A percentile compares a stretch with the other conserved stretches of the same genome.
phyloP scores from a whole-genome alignment of 495 filamentous ascomycete species.

The Aspergillus funiculosus region DNA sequence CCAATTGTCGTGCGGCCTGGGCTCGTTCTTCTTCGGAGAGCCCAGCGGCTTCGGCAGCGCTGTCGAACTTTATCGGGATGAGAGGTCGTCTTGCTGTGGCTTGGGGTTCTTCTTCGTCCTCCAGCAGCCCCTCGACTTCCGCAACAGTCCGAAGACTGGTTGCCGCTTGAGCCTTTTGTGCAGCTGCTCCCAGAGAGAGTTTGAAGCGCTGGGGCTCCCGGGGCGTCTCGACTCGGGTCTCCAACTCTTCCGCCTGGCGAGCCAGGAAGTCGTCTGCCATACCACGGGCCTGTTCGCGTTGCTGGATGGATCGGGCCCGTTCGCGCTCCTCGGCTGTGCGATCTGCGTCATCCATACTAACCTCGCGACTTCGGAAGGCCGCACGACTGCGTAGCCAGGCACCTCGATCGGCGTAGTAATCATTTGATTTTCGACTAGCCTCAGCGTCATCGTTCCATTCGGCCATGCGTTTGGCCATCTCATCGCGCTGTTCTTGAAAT shows the following conservation, averaged over 20 bases:
- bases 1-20: constrained; percentile 71
- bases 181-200: constrained; percentile 83
- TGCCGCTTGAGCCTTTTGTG: constrained; percentile 70
- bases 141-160: constrained; percentile 75
- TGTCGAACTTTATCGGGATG: constrained; percentile 88
- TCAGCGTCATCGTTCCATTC: constrained; percentile 91
- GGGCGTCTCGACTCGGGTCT: constrained; percentile 49
- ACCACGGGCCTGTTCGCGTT: constrained; percentile 71
- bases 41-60: constrained; percentile 57
- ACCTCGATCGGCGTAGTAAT: constrained; percentile 82
- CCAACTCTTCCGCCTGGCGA: constrained; percentile 79
- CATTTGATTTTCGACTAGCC: constrained; percentile 60
- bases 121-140: constrained; percentile 88
- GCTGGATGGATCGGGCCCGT: constrained; percentile 57
- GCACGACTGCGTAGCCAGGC: constrained; percentile 80
- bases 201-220: constrained; percentile 84
- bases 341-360: constrained; percentile 71
- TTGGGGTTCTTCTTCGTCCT: constrained; percentile 85
- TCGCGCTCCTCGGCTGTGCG: constrained; percentile 73
- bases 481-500: constrained; percentile 54
- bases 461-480: constrained; percentile 63
- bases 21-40: constrained; percentile 80
- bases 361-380: constrained; percentile 64
- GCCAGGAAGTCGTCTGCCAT: constrained; percentile 93
- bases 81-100: constrained; percentile 69